These are phyloP conservation scores for Pseudoturritis turrita DNA, from an alignment of 345 rosid genomes.

Conservation along the genomic window DNA sequence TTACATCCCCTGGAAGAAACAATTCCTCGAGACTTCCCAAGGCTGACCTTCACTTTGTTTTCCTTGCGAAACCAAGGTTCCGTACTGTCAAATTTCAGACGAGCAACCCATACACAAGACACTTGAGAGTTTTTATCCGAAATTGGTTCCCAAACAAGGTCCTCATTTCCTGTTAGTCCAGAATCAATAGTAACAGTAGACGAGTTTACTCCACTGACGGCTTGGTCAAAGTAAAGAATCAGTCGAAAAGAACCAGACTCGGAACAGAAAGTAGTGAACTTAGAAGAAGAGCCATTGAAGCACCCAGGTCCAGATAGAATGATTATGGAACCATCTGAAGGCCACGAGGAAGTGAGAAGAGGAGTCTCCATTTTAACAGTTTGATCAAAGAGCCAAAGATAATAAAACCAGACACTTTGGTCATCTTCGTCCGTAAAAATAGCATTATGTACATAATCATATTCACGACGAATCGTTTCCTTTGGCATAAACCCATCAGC, in stretches of 20 bases:
- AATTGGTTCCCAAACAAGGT: conserved; percentile 66
- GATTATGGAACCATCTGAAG: conserved; percentile 59
- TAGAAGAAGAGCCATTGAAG: conserved; percentile 31
- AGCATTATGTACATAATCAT: conserved; percentile 62
- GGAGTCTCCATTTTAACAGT: conserved; percentile 66
- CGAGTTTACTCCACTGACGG: conserved; percentile 66
- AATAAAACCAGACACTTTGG: conserved; percentile 98
- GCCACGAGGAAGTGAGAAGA: conserved; percentile 73
- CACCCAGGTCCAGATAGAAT: conserved; percentile 36
- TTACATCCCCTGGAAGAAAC: conserved; percentile 50
- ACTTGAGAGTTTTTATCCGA: conserved; percentile 31
- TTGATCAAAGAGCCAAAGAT: conserved; percentile 91
- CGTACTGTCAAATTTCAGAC: conserved; percentile 27
- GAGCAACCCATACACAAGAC: conserved; percentile 67
- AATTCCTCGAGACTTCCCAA: conserved; percentile 55
- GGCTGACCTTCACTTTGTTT: conserved; percentile 38
- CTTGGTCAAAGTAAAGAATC: conserved; percentile 71
- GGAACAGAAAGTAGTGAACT: conserved; percentile 29
- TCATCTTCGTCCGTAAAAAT: conserved; percentile 83
- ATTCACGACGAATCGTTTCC: conserved; percentile 58
- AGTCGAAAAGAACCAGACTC: conserved; percentile 55
- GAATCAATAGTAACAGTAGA: conserved; percentile 47
- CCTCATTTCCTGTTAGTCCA: conserved; percentile 31
- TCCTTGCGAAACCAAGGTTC: conserved; percentile 26
- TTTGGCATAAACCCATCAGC: conserved; percentile 48